Conservation (phyloP, 768 basidiomycete genomes). For the Phylloporus scabripes region DNA sequence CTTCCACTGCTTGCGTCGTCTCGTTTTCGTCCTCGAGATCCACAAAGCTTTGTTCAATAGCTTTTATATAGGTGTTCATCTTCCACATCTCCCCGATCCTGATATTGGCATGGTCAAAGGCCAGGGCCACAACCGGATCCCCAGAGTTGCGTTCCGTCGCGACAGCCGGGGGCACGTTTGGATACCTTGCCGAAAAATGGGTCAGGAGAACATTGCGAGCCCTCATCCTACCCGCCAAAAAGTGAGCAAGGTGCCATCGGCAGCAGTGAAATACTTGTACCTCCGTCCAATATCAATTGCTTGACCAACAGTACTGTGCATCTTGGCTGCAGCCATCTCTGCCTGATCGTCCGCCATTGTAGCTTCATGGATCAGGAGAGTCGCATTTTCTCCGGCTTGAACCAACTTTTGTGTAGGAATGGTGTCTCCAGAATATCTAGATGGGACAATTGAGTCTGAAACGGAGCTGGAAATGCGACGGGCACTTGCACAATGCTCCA, state of each 20-base stretch:
- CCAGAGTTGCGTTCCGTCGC: slow-evolving; percentile 13
- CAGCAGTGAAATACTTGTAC: slow-evolving; percentile 36
- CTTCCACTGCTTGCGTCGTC: slow-evolving; percentile 5
- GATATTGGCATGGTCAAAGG: slow-evolving; percentile 75
- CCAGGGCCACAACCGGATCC: slow-evolving; percentile 58
- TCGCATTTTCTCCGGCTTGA: slow-evolving; percentile 57
- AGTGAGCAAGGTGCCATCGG: not conserved
- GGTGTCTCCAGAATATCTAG: slow-evolving; percentile 93
- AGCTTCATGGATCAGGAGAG: slow-evolving; percentile 90
- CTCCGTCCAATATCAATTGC: slow-evolving; percentile 71
- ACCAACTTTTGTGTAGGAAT: slow-evolving; percentile 67
- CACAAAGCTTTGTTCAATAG: slow-evolving; percentile 58
- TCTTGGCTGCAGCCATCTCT: slow-evolving; percentile 67
- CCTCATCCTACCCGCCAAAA: slow-evolving; percentile 56
- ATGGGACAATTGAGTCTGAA: not conserved
- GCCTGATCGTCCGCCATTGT: slow-evolving; percentile 84
- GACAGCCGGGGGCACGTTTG: slow-evolving; percentile 64
- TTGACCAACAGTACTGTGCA: slow-evolving; percentile 87
- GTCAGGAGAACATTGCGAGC: slow-evolving; percentile 85
- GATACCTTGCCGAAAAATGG: slow-evolving; percentile 93
- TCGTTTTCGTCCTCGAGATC: slow-evolving; percentile 46
- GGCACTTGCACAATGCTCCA: slow-evolving; percentile 39
- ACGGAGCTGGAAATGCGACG: not conserved
- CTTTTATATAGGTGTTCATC: slow-evolving; percentile 66
- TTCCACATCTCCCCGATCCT: slow-evolving; percentile 82